phyloP scores from a whole-genome alignment of 148 eudicot species.

The Linanthus parryae region DNA sequence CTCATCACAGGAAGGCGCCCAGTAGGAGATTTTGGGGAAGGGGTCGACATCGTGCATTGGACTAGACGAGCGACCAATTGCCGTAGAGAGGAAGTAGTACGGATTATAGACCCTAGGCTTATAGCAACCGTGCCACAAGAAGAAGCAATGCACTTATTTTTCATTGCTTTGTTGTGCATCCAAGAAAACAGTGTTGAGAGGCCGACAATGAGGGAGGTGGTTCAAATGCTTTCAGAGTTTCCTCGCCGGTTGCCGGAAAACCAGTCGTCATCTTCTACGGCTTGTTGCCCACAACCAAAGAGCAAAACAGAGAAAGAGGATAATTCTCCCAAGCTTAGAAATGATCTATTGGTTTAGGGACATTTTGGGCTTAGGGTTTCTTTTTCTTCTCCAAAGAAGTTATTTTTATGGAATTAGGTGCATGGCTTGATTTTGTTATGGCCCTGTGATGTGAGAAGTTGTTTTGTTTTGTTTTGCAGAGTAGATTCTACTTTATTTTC shows the following conservation, averaged over 20 bases:
- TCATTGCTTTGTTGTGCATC: conserved; percentile 75
- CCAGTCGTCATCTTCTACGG: conserved; percentile 11
- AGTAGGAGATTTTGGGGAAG: conserved; percentile 90
- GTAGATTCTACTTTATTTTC: neutral
- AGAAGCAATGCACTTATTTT: conserved; percentile 83
- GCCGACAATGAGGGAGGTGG: conserved; percentile 92
- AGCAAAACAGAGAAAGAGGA: conserved; percentile 15
- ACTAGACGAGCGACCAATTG: conserved; percentile 35
- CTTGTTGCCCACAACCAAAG: neutral
- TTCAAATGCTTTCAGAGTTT: conserved; percentile 75
- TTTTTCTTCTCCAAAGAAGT: neutral
- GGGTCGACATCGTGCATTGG: conserved; percentile 91
- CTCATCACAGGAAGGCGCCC: conserved; percentile 73
- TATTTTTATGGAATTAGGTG: neutral
- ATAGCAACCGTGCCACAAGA: conserved; percentile 46
- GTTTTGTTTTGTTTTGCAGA: neutral
- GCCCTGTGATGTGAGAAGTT: conserved; percentile 11
- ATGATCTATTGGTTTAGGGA: conserved; percentile 22
- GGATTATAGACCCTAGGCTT: conserved; percentile 53
- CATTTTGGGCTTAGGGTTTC: neutral
- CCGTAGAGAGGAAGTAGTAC: conserved; percentile 39
- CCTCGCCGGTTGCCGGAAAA: conserved; percentile 23
- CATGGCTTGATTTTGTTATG: conserved; percentile 13
- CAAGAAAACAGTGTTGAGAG: conserved; percentile 81
- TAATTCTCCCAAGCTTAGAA: conserved; percentile 11